Evolutionary conservation across 2,329 filamentous ascomycete species (phyloP), one percentile per base, ranked within the genome.

Genomic region (Paecilomyces sp.): DNA sequence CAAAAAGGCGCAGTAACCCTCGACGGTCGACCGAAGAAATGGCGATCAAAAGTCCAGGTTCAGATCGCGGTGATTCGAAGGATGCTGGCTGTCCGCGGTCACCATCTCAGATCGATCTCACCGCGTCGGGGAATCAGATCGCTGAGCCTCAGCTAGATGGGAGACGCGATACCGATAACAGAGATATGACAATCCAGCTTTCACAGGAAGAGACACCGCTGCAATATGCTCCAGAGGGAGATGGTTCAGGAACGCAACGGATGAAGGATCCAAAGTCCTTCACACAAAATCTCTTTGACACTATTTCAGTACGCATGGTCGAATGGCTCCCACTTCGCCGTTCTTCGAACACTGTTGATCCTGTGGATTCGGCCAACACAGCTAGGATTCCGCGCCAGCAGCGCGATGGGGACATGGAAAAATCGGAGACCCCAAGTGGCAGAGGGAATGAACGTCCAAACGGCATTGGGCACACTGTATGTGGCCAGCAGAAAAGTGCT

Each of bases 221-320:
- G 2, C 64, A 61, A 30, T 36, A 58, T 56, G 60, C 65, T 7
- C 57, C 63, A 12, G 68, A 68, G 13, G 65, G 69, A 30, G 63
- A 68, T 28, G 60, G 61, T 57, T 58, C 61, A 9, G 57, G 65
- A 8, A 60, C 70, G 25, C 69, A 72, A 51, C 68, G 63, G 22
- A 63, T 73, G 55, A 86, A 82, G 65, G 85, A 88, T 64, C 79
- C 79, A 0, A 85, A 84, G 66, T 87, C 85, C 1, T 84, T 88
- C 59, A 82, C 83, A 1, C 86, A 88, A 64, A 82, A 81, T 61
- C 69, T 85, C 1, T 84, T 82, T 58, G 77, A 81, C 64, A 78
- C 79, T 0, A 60, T 78, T 8, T 74, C 77, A 2, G 61, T 80
- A 36, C 70, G 77, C 52, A 76, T 79, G 73, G 70, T 79, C 8